These are phyloP conservation scores for Malus orientalis DNA, from an alignment of 306 rosid genomes.

Conservation along the genomic window DNA sequence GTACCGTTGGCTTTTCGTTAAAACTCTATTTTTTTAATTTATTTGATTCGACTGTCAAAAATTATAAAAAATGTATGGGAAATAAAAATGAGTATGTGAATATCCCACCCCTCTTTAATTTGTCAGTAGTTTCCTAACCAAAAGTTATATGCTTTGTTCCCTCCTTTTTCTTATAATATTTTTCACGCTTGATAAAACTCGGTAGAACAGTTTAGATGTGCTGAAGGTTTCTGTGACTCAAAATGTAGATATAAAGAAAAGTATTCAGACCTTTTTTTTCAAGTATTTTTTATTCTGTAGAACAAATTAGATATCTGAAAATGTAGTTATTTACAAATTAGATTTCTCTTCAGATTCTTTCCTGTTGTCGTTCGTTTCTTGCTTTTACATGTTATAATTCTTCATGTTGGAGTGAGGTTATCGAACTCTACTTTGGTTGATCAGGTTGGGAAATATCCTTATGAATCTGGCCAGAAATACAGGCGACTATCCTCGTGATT, in stretches of 20 bases:
- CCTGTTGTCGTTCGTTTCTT: neutral
- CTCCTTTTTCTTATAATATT: constrained; percentile 18
- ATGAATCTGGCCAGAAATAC: constrained; percentile 55
- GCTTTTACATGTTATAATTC: constrained; percentile 1
- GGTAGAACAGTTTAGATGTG: neutral
- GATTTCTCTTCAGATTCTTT: constrained; percentile 6
- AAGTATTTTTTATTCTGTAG: neutral
- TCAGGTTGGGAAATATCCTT: constrained; percentile 28
- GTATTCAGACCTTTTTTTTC: constrained; percentile 30
- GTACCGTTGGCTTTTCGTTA: too few species aligned
- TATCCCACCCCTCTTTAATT: neutral
- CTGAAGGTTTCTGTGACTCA: constrained; percentile 27
- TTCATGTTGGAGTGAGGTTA: constrained; percentile 2
- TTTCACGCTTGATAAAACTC: constrained; percentile 22
- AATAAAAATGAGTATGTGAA: too few species aligned
- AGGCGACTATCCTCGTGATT: constrained; percentile 32
- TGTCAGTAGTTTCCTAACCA: neutral
- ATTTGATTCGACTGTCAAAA: too few species aligned
- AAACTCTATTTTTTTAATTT: too few species aligned
- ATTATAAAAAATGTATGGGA: too few species aligned
- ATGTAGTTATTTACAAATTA: neutral
- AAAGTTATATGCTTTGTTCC: constrained; percentile 21
- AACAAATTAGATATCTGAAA: neutral
- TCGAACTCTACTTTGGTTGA: constrained; percentile 6
- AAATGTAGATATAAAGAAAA: constrained; percentile 43